Percentiles rank a stretch among this genome's conserved stretches.
Conservation (phyloP, 768 basidiomycete species). For the Solioccasus polychromus region DNA sequence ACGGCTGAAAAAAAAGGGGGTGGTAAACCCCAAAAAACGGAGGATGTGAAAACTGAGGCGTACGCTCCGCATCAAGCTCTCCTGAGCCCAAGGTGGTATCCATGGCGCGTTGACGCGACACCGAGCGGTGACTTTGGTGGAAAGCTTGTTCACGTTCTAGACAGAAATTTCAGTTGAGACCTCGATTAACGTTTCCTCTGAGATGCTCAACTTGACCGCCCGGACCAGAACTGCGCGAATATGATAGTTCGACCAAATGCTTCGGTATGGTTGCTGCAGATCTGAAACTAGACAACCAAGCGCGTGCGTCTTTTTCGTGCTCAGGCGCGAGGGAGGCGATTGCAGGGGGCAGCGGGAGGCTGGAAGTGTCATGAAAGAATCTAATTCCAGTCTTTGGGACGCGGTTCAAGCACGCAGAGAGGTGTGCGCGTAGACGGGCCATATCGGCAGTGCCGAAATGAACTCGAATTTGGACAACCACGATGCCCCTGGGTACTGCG, state of each 20-base stretch:
- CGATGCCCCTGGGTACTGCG: no score
- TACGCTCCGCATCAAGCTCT: constrained; percentile 48
- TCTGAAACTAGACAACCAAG: constrained; percentile 55
- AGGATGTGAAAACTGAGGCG: constrained; percentile 21
- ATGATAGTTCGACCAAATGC: constrained; percentile 56
- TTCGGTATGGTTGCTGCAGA: constrained; percentile 42
- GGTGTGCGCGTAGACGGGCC: no score
- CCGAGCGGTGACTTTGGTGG: constrained; percentile 71
- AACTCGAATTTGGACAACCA: no score
- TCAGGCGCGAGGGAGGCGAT: constrained; percentile 34
- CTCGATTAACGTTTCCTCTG: background rate
- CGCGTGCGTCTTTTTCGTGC: constrained; percentile 46
- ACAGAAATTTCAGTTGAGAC: background rate
- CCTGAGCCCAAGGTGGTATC: constrained; percentile 68
- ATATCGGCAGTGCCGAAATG: no score
- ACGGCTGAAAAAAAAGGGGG: constrained; percentile 40
- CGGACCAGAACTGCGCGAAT: constrained; percentile 79
- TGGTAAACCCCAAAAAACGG: background rate
- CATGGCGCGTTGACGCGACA: constrained; percentile 56
- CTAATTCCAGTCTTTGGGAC: no score
- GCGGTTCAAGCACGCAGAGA: no score
- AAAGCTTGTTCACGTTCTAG: constrained; percentile 91
- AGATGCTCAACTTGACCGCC: constrained; percentile 66
- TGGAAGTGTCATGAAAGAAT: constrained; percentile 28
- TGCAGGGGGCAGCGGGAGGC: constrained; percentile 45